Conservation (phyloP, 495 filamentous ascomycete species). For the Daldinia childiae region DNA sequence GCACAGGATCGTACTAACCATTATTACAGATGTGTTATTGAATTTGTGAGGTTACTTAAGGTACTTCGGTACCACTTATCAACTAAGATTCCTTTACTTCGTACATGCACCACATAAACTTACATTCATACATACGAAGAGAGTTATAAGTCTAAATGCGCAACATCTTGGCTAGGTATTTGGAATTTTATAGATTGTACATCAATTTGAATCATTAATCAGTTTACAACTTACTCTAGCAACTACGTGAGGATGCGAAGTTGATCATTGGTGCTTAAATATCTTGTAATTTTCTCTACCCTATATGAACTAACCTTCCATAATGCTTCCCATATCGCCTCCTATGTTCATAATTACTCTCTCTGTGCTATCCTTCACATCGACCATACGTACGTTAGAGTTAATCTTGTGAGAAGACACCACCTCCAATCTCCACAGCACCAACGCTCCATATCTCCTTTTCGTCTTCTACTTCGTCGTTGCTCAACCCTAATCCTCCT, state of each 20-base stretch:
- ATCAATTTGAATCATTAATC: no score
- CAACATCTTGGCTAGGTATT: no score
- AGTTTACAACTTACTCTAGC: neutral
- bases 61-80: neutral
- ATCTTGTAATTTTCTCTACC: constrained; percentile 8
- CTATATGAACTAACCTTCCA: constrained; percentile 10
- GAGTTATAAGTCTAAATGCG: no score
- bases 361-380: constrained; percentile 1
- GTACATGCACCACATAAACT: no score
- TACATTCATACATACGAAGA: no score
- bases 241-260: neutral
- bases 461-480: constrained; percentile 92
- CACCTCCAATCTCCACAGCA: constrained; percentile 82
- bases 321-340: constrained; percentile 8
- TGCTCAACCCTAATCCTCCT: constrained; percentile 82
- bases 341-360: constrained; percentile 8
- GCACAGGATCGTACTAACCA: neutral
- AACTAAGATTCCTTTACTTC: no score
- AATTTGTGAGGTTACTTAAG: neutral
- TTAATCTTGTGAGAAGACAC: constrained; percentile 60
- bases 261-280: constrained; percentile 4
- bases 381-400: neutral
- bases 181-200: neutral
- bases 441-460: constrained; percentile 96
- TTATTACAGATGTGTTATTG: no score